phyloP scores from a whole-genome alignment of 2,329 filamentous ascomycete species.

The Fusarium anthophilum region DNA sequence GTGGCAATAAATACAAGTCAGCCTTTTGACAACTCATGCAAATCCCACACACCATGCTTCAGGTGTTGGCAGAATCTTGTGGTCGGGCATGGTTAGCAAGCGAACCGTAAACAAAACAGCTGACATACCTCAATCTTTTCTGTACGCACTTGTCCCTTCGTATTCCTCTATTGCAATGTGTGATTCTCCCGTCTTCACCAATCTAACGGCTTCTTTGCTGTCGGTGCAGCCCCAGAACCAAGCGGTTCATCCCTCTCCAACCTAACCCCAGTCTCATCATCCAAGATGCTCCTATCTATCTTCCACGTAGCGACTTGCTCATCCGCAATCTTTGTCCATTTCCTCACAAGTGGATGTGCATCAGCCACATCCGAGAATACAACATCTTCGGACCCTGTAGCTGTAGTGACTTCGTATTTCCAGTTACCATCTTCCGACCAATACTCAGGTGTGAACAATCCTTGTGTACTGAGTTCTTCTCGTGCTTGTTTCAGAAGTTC shows the following conservation, averaged over 20 bases:
- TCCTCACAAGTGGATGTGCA: constrained; percentile 72
- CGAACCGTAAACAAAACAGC: background rate
- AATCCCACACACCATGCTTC: background rate
- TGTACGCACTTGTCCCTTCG: background rate
- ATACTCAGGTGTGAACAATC: constrained; percentile 72
- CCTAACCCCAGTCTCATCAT: constrained; percentile 46
- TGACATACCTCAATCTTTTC: constrained; percentile 1
- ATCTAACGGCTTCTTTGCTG: constrained; percentile 48
- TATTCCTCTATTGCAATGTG: background rate
- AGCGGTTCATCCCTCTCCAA: constrained; percentile 45
- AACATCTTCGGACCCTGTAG: constrained; percentile 52
- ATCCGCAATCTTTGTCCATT: constrained; percentile 62
- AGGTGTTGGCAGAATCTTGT: background rate
- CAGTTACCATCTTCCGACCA: constrained; percentile 77
- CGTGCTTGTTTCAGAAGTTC: constrained; percentile 54
- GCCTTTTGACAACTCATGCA: background rate
- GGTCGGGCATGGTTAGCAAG: background rate
- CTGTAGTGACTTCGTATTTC: constrained; percentile 65
- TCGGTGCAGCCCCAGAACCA: constrained; percentile 33
- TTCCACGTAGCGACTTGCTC: constrained; percentile 47
- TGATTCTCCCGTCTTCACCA: constrained; percentile 45
- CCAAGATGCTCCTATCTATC: constrained; percentile 47
- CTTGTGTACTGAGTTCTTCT: constrained; percentile 67
- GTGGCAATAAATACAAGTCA: background rate
- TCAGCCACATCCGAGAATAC: constrained; percentile 71